Percentiles rank a stretch among this genome's conserved stretches.
Evolutionary conservation across 2,329 filamentous ascomycete species (phyloP).

Genomic region (Coniochaeta ligniaria): DNA sequence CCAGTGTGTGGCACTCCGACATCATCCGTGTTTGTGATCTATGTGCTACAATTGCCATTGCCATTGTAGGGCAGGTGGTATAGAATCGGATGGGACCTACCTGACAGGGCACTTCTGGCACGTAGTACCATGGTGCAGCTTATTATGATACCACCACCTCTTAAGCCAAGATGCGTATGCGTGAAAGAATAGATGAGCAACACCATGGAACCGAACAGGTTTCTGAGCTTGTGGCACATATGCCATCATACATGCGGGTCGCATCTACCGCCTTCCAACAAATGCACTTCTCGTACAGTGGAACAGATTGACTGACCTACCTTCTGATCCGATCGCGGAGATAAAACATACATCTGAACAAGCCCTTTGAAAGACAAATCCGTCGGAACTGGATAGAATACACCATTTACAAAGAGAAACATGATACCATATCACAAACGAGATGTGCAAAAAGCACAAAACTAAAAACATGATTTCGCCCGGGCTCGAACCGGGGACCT

Average conservation of each 20-base stretch:
- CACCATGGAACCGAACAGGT: neutral
- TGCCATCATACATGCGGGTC: neutral
- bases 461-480: neutral
- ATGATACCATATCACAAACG: neutral
- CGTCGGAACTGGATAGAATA: too few relatives aligned
- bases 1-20: neutral
- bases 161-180: neutral
- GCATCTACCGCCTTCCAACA: neutral
- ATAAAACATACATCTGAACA: neutral
- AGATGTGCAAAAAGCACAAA: neutral
- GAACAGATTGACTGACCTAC: too few relatives aligned
- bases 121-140: neutral
- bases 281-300: neutral
- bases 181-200: neutral
- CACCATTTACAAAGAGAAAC: too few relatives aligned
- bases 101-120: neutral
- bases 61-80: neutral
- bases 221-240: neutral
- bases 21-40: neutral
- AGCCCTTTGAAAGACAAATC: too few relatives aligned
- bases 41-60: neutral
- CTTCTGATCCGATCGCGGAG: neutral
- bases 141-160: neutral
- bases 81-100: neutral
- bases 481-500: constrained; percentile 1